Base-by-base conservation (phyloP, 1,284 basidiomycete genomes). In the Trametes hirsuta region DNA sequence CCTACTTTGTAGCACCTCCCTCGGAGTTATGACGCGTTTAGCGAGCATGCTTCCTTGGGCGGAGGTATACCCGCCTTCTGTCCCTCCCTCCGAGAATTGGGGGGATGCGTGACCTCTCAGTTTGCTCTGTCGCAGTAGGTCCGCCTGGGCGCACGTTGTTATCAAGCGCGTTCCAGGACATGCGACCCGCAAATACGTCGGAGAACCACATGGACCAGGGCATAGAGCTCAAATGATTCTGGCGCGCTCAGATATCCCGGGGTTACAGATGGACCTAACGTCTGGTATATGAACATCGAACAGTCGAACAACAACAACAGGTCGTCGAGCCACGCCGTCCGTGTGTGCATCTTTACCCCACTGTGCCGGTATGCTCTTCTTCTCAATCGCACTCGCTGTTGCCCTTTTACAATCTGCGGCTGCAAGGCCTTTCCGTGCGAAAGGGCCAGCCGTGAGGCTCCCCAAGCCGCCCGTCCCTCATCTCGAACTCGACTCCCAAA, bases 381-480 rank as follows among this genome's bases (percentile, higher is more conserved):
- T 36, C 36, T 24, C 47, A 1, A 36, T 58, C 18, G 34, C n/a
- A 9, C 10, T 45, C 6, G 1, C 35, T 12, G 2, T 47, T 4
- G 22, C 52, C 1, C 25, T 51, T 14, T 8, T 36, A 12, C 50
- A 39, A 2, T 34, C 37, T 5, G 44, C 22, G 2, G 14, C n/a
- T 2, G 49, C 56, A 11, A 36, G 56, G 25, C 58, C 55, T 34
- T 35, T 52, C 4, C 45, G 35, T 8, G 44, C 47, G 0, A 49
- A 52, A 10, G 62, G 51, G 1, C 63, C 54, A 0, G 44, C 56
- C 0, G 24, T 51, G 18, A 18, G 45, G 1, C 59, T 45, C 10
- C 64, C 55, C 4, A 54, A 46, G 14, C 66, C 66, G 4, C 50
- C 55, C 6, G n/a, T 61, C 6, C 66, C 64, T 0, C 50, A 30